Base-by-base conservation (phyloP, 179 eudicot species). In the Monotropa hypopitys region DNA sequence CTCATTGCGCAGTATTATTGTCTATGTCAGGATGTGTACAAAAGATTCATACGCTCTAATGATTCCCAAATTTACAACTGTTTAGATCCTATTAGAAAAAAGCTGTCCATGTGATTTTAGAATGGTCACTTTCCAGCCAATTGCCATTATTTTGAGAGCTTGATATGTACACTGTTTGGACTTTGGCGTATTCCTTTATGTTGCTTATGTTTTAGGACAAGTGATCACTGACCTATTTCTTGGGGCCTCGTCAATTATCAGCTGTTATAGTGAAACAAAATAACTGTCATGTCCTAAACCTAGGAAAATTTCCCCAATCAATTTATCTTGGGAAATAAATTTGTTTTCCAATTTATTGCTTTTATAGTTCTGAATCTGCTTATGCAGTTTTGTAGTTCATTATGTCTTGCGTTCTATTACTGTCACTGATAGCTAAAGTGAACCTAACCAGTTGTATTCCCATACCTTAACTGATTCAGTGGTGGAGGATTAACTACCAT, bases 401-500 rank as follows among this genome's bases (percentile, higher is more conserved):
- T 56, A 6, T 12, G 38, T 62, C 3, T 62, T 18, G 23, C 53
- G 12, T 47, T 66, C 33, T 45, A 75, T 32, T 61, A 75, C 32
- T 75, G 43, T 33, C 38, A 33, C n/a, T n/a, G 70, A 20, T 65
- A 9, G 18, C 51, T 72, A n/a, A 20, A 71, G 54, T 76, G 73
- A 18, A 18, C 45, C 70, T 81, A 77, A 74, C 59, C 54, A 66
- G 20, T 54, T 4, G 66, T 35, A 38, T 51, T 66, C 51, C 54
- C 7, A 5, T 73, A 23, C 51, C 76, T 75, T 77, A n/a, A 38
- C 78, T 81, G 73, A 54, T 72, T 72, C 86, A 95, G 99, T 70
- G 99, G 99, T 71, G 99, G 99, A 84, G 99, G 99, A 81, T 95
- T 93, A 72, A 95, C 99, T 70, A 91, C 93, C 69, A 88, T 95